A percentile compares a stretch with the other conserved stretches of the same genome.
Conservation (phyloP, 2,329 filamentous ascomycete species). For the Claviceps lovelessii region DNA sequence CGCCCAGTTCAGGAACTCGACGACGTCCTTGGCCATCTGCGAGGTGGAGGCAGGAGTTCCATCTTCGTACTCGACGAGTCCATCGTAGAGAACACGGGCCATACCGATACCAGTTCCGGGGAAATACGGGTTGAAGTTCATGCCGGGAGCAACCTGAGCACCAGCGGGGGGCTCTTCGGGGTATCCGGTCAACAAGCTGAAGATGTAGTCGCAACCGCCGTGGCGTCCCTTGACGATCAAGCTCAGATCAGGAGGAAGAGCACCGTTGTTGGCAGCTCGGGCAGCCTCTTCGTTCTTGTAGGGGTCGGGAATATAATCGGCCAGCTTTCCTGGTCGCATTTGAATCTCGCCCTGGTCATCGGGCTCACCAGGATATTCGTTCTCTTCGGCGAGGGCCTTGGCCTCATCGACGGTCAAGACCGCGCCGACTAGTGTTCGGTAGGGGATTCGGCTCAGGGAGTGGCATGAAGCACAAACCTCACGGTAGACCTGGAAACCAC, state of each 20-base stretch:
- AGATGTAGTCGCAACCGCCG: slow-evolving; percentile 97
- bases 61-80: slow-evolving; percentile 95
- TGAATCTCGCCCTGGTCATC: slow-evolving; percentile 97
- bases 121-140: slow-evolving; percentile 99
- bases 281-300: slow-evolving; percentile 99
- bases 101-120: slow-evolving; percentile 97
- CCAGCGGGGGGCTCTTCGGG: slow-evolving; percentile 91
- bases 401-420: slow-evolving; percentile 95
- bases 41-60: slow-evolving; percentile 86
- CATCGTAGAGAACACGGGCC: slow-evolving; percentile 96
- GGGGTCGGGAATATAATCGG: slow-evolving; percentile 84
- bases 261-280: slow-evolving; percentile 95
- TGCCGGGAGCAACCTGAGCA: slow-evolving; percentile 66
- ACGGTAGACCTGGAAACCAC: slow-evolving; percentile 98
- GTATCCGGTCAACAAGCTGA: slow-evolving; percentile 91
- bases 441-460: slow-evolving; percentile 86
- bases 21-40: slow-evolving; percentile 99
- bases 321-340: slow-evolving; percentile 96
- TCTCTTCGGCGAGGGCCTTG: slow-evolving; percentile 92
- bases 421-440: slow-evolving; percentile 78
- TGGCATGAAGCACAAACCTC: slow-evolving; percentile 98
- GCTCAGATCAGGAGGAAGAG: slow-evolving; percentile 90
- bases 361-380: slow-evolving; percentile 96
- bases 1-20: slow-evolving; percentile 98
- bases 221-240: slow-evolving; percentile 96